Base-by-base conservation (phyloP, 768 basidiomycete species). In the Kondoa subrosea region DNA sequence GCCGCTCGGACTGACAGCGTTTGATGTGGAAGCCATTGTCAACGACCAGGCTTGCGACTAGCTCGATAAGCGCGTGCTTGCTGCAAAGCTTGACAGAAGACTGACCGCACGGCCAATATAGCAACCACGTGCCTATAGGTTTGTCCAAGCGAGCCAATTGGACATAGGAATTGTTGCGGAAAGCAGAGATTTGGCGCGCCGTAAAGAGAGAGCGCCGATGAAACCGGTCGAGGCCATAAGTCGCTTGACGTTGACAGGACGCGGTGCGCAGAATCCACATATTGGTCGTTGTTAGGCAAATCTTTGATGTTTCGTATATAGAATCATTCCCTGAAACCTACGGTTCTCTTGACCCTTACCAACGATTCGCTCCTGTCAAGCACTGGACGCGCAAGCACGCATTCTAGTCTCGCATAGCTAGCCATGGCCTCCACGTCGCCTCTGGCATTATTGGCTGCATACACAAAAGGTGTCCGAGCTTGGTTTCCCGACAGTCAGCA, bases 71-170 rank as follows among this genome's bases (percentile, higher is more conserved):
- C 58, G 32, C 8, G 26, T 3, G 4, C 14, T 68, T 31, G 60
- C 4, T 33, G 17, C 59, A 25, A 12, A 15, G 29, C 56, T 16
- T 31, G 14, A 4, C 50, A 60, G 4, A 26, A 3, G 25, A 83
- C 86, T 73, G 66, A 95, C 93, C 83, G 77, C 95, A 97, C 0
- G 95, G 95, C 79, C 90, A 92, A 76, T 87, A 93, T 17, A 99
- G 81, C 16, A 99, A 77, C 58, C 91, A 79, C 0, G 90, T 89
- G 33, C 95, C 95, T 68, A 95, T 96, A 21, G 95, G 93, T 75
- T 96, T 99, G 80, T 99, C 92, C 50, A 93, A 81, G 66, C 95
- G 83, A 58, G 87, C 87, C 29, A 99, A 80, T 74, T 87, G 85
- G 1, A 91, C 74, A 76, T 97, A 99, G 2, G 95, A 92, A 64